These are phyloP conservation scores for Nicotiana obtusifolia DNA, from an alignment of 257 asterid genomes.

Conservation along the genomic window DNA sequence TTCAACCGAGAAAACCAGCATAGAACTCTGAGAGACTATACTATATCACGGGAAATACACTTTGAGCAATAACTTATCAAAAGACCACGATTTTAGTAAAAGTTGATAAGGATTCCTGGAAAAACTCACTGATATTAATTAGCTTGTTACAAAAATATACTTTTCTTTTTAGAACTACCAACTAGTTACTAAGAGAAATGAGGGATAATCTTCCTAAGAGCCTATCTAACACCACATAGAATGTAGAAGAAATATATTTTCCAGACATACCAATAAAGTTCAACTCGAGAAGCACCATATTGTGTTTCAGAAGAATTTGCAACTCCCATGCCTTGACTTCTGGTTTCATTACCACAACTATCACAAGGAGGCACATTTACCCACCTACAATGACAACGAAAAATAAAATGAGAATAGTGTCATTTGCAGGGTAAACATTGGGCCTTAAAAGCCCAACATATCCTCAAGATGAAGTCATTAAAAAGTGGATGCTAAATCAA, in stretches of 20 bases:
- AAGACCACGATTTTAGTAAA: background rate
- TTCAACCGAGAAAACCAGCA: background rate
- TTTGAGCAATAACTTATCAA: background rate
- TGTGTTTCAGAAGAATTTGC: slow-evolving; percentile 55
- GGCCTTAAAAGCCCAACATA: background rate
- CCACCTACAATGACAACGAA: slow-evolving; percentile 51
- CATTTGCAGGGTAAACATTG: background rate
- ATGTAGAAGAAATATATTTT: background rate
- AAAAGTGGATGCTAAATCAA: background rate
- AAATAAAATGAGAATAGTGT: background rate
- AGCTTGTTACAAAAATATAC: background rate
- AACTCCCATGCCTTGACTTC: slow-evolving; percentile 66
- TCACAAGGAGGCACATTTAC: slow-evolving; percentile 90
- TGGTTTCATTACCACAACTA: slow-evolving; percentile 61
- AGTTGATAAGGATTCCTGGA: slow-evolving; percentile 4
- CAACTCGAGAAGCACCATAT: slow-evolving; percentile 81
- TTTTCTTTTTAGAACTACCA: background rate
- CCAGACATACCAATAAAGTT: slow-evolving; percentile 58
- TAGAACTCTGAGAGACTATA: background rate
- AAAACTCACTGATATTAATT: background rate
- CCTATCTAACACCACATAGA: background rate
- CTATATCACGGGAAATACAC: background rate
- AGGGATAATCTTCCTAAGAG: background rate
- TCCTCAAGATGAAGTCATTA: background rate
- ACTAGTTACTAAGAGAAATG: background rate